phyloP scores from a whole-genome alignment of 768 basidiomycete species.

The Kwoniella heveanensis region DNA sequence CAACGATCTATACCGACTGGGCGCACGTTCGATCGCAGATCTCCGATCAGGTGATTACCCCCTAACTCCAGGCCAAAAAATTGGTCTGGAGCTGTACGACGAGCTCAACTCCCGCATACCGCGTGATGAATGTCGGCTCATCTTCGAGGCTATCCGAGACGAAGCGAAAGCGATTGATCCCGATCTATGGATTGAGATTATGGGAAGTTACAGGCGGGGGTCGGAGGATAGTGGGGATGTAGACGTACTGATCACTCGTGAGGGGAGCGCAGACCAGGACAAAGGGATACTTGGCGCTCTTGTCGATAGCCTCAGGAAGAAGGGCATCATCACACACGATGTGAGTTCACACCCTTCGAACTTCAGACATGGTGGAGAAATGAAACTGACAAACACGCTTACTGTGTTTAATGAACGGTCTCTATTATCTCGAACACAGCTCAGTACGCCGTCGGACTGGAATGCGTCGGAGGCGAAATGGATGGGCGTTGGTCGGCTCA shows the following conservation, averaged over 20 bases:
- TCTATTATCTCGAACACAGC: no score
- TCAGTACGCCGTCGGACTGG: conserved; percentile 70
- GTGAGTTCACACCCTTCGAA: conserved; percentile 30
- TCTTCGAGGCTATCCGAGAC: conserved; percentile 72
- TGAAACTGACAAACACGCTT: no score
- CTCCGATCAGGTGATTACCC: conserved; percentile 55
- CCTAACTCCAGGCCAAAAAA: conserved; percentile 18
- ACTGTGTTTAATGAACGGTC: no score
- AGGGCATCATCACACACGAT: conserved; percentile 73
- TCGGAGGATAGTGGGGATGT: conserved; percentile 85
- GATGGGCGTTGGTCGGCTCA: conserved; percentile 72
- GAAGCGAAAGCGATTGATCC: conserved; percentile 72
- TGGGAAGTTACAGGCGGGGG: conserved; percentile 90
- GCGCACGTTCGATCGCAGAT: conserved; percentile 78
- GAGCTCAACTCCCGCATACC: conserved; percentile 88
- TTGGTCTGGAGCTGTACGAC: conserved; percentile 57
- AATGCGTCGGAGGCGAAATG: conserved; percentile 73
- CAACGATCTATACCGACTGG: conserved; percentile 71
- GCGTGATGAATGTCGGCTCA: conserved; percentile 70
- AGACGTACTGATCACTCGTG: conserved; percentile 75
- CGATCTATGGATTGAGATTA: conserved; percentile 74
- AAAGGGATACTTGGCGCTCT: conserved; percentile 67
- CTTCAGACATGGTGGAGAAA: neutral
- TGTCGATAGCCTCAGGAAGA: conserved; percentile 63
- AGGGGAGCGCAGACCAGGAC: conserved; percentile 75